Evolutionary conservation across 176 grass and related monocot species (phyloP).

Genomic region (Musa schizocarpa): DNA sequence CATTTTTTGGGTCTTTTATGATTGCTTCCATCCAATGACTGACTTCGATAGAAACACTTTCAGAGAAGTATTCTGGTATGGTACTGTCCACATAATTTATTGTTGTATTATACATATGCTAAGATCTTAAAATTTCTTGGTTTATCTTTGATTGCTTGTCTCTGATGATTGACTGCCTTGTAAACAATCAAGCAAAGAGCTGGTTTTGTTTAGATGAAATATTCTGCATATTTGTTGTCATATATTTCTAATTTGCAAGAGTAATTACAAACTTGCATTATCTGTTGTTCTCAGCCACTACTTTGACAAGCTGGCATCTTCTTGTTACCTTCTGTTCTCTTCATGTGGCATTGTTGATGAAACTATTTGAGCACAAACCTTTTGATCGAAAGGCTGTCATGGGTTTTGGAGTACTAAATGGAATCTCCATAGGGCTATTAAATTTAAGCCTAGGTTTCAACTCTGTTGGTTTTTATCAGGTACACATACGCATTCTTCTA

Average conservation of each 20-base stretch:
- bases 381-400: slow-evolving; percentile 88
- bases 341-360: slow-evolving; percentile 87
- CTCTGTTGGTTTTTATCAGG: slow-evolving; percentile 99
- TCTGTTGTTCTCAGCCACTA: slow-evolving; percentile 59
- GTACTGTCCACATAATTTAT: too few relatives aligned
- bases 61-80: too few relatives aligned
- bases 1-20: background rate
- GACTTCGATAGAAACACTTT: too few relatives aligned
- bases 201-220: background rate
- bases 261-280: too few relatives aligned
- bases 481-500: slow-evolving; percentile 21
- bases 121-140: too few relatives aligned
- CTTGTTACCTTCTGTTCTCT: slow-evolving; percentile 96
- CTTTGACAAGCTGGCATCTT: slow-evolving; percentile 99
- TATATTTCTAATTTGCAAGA: slow-evolving; percentile 4
- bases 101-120: too few relatives aligned
- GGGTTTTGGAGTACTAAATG: slow-evolving; percentile 94
- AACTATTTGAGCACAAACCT: slow-evolving; percentile 96
- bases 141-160: too few relatives aligned
- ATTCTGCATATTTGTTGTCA: slow-evolving; percentile 5
- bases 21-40: background rate
- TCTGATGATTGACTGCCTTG: background rate
- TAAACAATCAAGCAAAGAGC: background rate
- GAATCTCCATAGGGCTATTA: slow-evolving; percentile 95
- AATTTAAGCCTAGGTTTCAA: slow-evolving; percentile 97